Conservation (phyloP, 345 rosid species). For the Tarenaya hassleriana region DNA sequence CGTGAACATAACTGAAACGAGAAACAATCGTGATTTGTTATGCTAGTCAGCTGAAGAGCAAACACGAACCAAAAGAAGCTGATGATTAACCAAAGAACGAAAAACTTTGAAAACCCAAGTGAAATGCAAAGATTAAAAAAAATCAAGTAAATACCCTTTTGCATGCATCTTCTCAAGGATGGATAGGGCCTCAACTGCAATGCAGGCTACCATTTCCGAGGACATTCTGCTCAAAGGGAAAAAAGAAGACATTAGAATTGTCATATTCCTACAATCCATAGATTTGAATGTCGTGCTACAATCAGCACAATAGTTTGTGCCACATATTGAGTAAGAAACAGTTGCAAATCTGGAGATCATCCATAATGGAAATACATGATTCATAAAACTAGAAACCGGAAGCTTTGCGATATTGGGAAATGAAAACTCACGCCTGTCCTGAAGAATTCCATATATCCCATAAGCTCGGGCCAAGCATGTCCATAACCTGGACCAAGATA, state of each 20-base stretch:
- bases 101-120: constrained; percentile 5
- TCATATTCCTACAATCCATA: neutral
- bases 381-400: neutral
- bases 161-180: constrained; percentile 90
- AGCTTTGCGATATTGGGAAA: constrained; percentile 13
- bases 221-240: constrained; percentile 62
- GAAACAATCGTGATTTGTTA: constrained; percentile 12
- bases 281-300: neutral
- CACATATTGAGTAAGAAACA: too few species aligned
- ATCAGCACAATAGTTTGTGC: too few species aligned
- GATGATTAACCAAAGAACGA: constrained; percentile 12
- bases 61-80: constrained; percentile 12
- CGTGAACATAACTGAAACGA: constrained; percentile 79
- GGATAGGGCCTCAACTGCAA: constrained; percentile 86
- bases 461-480: constrained; percentile 94
- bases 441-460: constrained; percentile 98
- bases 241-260: constrained; percentile 3
- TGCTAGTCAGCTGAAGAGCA: constrained; percentile 14
- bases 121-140: neutral
- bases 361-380: constrained; percentile 1
- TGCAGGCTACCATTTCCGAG: constrained; percentile 95
- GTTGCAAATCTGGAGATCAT: too few species aligned
- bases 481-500: constrained; percentile 70
- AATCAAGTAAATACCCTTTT: constrained; percentile 59
- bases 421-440: constrained; percentile 79